phyloP scores from a whole-genome alignment of 2,329 filamentous ascomycete species.

The Colletotrichum simmondsii region DNA sequence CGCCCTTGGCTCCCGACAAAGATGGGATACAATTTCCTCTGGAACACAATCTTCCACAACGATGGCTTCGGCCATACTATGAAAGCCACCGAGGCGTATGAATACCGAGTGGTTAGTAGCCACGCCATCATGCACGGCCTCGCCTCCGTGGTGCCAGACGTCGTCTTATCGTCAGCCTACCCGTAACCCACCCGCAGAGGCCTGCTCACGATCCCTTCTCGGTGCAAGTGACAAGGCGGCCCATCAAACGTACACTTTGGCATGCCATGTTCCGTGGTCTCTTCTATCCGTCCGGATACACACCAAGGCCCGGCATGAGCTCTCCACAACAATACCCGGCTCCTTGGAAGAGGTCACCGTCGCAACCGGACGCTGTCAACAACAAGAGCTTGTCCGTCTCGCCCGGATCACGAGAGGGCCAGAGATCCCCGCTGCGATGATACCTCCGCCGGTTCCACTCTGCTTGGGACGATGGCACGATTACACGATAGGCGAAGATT shows the following conservation, averaged over 20 bases:
- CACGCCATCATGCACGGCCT: not conserved
- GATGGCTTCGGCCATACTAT: constrained; percentile 20
- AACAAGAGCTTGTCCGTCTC: not conserved
- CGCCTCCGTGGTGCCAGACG: not conserved
- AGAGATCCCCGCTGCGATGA: constrained; percentile 8
- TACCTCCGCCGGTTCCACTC: constrained; percentile 25
- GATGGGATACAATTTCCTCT: not conserved
- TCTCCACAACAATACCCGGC: not conserved
- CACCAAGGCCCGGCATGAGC: not conserved
- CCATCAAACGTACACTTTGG: constrained; percentile 8
- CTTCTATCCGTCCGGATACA: not conserved
- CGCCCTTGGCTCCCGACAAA: constrained; percentile 9
- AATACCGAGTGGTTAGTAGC: not conserved
- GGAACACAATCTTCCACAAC: constrained; percentile 1
- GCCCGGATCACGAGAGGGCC: constrained; percentile 15
- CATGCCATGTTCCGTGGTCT: not conserved
- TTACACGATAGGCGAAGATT: constrained; percentile 20
- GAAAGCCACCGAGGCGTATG: not conserved
- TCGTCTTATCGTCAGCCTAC: constrained; percentile 9
- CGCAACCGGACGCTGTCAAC: not conserved
- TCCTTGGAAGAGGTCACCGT: constrained; percentile 16
- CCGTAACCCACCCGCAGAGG: not conserved
- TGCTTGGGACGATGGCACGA: not conserved
- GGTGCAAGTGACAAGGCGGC: not conserved
- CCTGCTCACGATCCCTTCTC: not conserved